These are phyloP conservation scores for Paecilomyces sp. DNA, from an alignment of 2,329 filamentous ascomycete species.

Conservation along the genomic window DNA sequence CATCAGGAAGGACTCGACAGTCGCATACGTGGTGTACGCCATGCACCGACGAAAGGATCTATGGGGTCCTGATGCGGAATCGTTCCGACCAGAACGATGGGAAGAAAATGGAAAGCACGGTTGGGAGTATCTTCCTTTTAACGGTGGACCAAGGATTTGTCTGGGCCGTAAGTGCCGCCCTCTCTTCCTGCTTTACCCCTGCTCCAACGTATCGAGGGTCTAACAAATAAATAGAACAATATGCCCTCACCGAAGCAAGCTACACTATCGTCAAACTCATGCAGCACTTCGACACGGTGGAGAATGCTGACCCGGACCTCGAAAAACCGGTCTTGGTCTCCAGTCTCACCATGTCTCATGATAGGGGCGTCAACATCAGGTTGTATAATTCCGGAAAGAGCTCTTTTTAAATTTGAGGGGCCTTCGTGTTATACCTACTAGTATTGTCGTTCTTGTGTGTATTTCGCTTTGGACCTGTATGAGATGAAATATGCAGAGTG, in stretches of 20 bases:
- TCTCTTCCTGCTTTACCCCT: background rate
- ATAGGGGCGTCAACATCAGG: background rate
- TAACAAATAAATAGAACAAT: slow-evolving; percentile 25
- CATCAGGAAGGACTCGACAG: slow-evolving; percentile 56
- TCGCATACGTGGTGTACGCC: slow-evolving; percentile 61
- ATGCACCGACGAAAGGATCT: slow-evolving; percentile 62
- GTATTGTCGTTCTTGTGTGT: background rate
- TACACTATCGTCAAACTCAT: slow-evolving; percentile 31
- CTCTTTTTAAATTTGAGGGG: background rate
- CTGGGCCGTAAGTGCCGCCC: slow-evolving; percentile 25
- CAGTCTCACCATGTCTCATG: background rate
- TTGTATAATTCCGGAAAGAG: background rate
- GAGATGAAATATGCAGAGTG: background rate
- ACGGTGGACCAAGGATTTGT: slow-evolving; percentile 33
- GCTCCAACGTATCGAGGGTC: background rate
- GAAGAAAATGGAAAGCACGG: slow-evolving; percentile 26
- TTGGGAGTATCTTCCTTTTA: slow-evolving; percentile 34
- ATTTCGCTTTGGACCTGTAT: background rate
- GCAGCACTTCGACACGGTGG: slow-evolving; percentile 29
- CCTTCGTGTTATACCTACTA: background rate
- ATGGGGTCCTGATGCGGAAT: slow-evolving; percentile 37
- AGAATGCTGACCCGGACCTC: slow-evolving; percentile 12
- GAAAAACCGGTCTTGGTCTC: background rate
- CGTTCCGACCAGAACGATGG: slow-evolving; percentile 47
- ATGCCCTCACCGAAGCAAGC: slow-evolving; percentile 35